Percentiles rank a stretch among this genome's conserved stretches.
These are phyloP conservation scores for Corchorus capsularis DNA, from an alignment of 345 rosid genomes.

Conservation along the genomic window DNA sequence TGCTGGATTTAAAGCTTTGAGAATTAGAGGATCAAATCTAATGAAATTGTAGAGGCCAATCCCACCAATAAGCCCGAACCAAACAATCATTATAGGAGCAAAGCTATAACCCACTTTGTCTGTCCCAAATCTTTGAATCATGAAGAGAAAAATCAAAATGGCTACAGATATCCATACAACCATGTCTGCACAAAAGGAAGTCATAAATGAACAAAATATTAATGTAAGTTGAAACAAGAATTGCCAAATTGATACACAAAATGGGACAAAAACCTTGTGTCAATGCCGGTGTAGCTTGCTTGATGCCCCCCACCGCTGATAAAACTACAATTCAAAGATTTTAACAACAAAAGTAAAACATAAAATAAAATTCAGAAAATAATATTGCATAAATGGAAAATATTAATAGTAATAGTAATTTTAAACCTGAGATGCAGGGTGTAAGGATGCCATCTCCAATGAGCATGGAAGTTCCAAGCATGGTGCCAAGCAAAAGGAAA, in stretches of 20 bases:
- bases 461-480: conserved; percentile 58
- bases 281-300: background rate
- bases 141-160: conserved; percentile 27
- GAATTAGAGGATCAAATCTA: conserved; percentile 30
- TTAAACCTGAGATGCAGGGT: conserved; percentile 51
- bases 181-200: conserved; percentile 20
- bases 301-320: background rate
- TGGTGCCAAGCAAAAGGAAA: conserved; percentile 38
- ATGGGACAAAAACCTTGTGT: conserved; percentile 1
- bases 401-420: no score
- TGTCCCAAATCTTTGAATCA: conserved; percentile 44
- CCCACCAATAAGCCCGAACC: background rate
- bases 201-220: background rate
- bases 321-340: background rate
- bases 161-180: background rate
- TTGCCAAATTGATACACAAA: background rate
- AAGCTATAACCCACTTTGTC: conserved; percentile 31
- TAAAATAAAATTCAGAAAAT: no score
- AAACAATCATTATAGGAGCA: background rate
- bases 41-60: conserved; percentile 42
- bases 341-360: background rate
- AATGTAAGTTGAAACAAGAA: background rate
- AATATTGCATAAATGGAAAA: no score
- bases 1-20: conserved; percentile 39
- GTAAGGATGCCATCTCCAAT: conserved; percentile 62